Base-by-base conservation (phyloP, 305 asterid species). In the Rubia balearica region DNA sequence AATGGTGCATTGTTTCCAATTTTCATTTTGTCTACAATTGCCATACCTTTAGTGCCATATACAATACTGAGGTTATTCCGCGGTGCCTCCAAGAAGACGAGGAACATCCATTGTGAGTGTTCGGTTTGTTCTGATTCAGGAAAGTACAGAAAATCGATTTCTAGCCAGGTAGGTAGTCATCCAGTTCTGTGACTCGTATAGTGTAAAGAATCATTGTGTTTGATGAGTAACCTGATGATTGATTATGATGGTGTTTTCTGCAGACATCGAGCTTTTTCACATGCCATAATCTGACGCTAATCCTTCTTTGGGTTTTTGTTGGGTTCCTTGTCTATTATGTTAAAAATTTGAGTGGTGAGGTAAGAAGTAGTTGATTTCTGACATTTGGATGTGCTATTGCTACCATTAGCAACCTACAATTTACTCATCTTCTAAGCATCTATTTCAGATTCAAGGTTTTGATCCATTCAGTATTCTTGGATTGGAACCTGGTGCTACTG, bases 241-340 rank as follows among this genome's bases (percentile, higher is more conserved):
- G 61, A 43, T 64, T 24, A 56, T 6, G 63, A 56, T 78, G 74
- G 33, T 19, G 43, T 48, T 83, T 65, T 41, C 36, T 80, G 68
- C 96, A 94, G 99, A 90, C 89, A 61, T 91, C 98, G 41, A 91
- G 92, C 87, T 88, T 94, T 73, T 94, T 98, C 36, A 94, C 99
- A 16, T 91, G 86, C 74, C 90, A 95, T 81, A 94, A 94, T 86
- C 80, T 94, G 81, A 89, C 93, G 2, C 86, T 94, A 30, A 86
- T 88, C 76, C 81, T 91, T 75, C 92, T 94, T 46, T 94, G 99
- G 99, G 83, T 87, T 27, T 73, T 91, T 61, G 94, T 94, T 78
- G 90, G 85, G 5, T 73, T 86, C 69, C 73, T 94, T 77, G 83
- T 81, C 71, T 81, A 85, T 78, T 91, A 94, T 85, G 84, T 94